These are phyloP conservation scores for Fusarium redolens DNA, from an alignment of 2,329 filamentous ascomycete genomes.

Conservation along the genomic window DNA sequence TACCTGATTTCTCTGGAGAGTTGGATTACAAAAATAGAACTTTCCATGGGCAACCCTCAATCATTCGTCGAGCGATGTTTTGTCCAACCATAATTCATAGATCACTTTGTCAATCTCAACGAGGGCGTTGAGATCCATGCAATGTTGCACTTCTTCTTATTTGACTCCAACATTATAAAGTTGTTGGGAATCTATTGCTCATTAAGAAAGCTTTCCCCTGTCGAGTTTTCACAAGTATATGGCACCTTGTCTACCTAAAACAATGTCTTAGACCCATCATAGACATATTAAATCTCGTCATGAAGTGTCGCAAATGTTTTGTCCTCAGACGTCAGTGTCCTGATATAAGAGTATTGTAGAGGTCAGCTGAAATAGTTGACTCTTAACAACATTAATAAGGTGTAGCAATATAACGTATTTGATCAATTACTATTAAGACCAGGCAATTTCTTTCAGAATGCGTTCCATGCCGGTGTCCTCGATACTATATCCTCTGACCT, in stretches of 20 bases:
- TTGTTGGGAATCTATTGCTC: background rate
- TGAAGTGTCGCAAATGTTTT: background rate
- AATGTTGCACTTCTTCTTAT: background rate
- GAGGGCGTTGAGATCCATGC: background rate
- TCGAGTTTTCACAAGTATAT: background rate
- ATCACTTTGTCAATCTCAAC: background rate
- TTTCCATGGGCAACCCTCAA: background rate
- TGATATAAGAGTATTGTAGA: too few relatives aligned
- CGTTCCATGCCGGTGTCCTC: slow-evolving; percentile 34
- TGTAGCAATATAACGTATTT: background rate
- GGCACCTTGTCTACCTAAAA: background rate
- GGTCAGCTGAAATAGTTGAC: background rate
- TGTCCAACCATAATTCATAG: background rate
- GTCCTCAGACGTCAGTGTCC: too few relatives aligned
- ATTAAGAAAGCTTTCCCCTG: background rate
- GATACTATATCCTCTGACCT: slow-evolving; percentile 20
- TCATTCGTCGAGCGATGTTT: background rate
- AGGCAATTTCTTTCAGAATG: slow-evolving; percentile 13
- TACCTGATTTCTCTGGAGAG: background rate
- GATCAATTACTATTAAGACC: background rate
- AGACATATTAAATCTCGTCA: background rate
- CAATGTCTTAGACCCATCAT: background rate
- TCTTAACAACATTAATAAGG: background rate
- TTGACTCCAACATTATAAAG: background rate
- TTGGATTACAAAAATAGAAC: background rate